These are phyloP conservation scores for Pinus taeda DNA, from an alignment of 75 land plant species.

Conservation along the genomic window DNA sequence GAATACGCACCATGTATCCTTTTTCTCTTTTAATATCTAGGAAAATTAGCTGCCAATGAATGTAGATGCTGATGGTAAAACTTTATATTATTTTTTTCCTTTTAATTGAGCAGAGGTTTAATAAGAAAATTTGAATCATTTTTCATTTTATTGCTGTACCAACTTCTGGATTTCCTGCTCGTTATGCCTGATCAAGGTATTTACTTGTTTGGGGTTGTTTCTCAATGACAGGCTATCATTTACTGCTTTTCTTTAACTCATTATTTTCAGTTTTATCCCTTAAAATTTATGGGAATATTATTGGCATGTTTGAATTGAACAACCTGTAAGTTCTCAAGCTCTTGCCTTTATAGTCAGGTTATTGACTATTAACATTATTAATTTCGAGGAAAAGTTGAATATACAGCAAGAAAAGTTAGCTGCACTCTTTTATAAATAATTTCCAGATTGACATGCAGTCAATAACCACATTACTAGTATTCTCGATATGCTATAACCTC, in stretches of 20 bases:
- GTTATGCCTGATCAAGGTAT: neutral
- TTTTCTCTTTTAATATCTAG: slow-evolving; percentile 42
- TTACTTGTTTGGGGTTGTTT: neutral
- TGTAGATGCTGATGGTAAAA: neutral
- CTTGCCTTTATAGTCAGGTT: neutral
- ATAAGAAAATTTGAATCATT: neutral
- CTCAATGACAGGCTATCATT: neutral
- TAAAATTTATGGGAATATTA: slow-evolving; percentile 89
- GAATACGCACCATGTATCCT: slow-evolving; percentile 94
- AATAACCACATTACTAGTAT: neutral
- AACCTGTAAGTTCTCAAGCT: slow-evolving; percentile 75
- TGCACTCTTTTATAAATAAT: neutral
- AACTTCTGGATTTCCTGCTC: neutral
- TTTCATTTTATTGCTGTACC: slow-evolving; percentile 1
- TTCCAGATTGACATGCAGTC: neutral
- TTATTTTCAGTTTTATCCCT: slow-evolving; percentile 72
- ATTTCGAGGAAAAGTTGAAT: neutral
- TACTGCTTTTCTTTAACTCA: slow-evolving; percentile 19
- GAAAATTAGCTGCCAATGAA: neutral
- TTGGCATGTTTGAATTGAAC: slow-evolving; percentile 99
- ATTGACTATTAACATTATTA: neutral
- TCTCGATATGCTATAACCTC: too few species aligned
- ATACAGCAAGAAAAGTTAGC: neutral
- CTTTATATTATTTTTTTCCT: neutral
- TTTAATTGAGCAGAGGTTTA: neutral